phyloP scores from a whole-genome alignment of 108 stramenopile species.

The Fragilariopsis cylindrus region DNA sequence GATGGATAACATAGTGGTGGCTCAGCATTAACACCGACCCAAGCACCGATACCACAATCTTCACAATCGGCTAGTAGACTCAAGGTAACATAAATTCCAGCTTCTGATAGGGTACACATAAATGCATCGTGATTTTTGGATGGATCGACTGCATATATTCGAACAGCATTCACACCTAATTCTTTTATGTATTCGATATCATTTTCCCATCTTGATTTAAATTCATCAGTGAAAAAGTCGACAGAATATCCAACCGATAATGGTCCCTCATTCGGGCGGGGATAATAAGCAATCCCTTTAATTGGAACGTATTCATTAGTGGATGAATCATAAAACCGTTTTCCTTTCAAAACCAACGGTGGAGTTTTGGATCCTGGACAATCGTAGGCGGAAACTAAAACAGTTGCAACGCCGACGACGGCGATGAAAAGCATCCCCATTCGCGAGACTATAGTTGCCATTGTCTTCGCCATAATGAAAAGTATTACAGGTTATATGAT shows the following conservation, averaged over 20 bases:
- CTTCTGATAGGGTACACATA: conserved; percentile 49
- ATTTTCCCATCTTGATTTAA: conserved; percentile 35
- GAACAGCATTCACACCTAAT: conserved; percentile 48
- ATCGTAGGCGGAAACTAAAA: not conserved
- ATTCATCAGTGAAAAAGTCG: conserved; percentile 47
- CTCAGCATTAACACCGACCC: conserved; percentile 14
- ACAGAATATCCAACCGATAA: conserved; percentile 29
- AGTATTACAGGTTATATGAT: too few relatives aligned
- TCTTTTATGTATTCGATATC: conserved; percentile 42
- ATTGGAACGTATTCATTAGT: conserved; percentile 43
- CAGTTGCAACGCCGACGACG: too few relatives aligned
- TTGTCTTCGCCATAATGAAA: too few relatives aligned
- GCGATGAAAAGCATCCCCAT: too few relatives aligned
- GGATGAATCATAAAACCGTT: conserved; percentile 41
- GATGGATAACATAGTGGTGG: conserved; percentile 47
- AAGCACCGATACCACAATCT: conserved; percentile 35
- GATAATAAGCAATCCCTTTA: conserved; percentile 53
- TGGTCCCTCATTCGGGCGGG: conserved; percentile 44
- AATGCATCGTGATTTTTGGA: conserved; percentile 43
- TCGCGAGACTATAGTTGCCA: too few relatives aligned
- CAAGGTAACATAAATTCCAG: conserved; percentile 50
- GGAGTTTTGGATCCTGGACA: conserved; percentile 11
- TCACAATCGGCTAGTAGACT: conserved; percentile 36
- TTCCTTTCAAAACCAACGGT: conserved; percentile 28
- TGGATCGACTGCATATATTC: conserved; percentile 46